phyloP scores from a whole-genome alignment of 2,329 filamentous ascomycete genomes.

The Fusarium siculi region DNA sequence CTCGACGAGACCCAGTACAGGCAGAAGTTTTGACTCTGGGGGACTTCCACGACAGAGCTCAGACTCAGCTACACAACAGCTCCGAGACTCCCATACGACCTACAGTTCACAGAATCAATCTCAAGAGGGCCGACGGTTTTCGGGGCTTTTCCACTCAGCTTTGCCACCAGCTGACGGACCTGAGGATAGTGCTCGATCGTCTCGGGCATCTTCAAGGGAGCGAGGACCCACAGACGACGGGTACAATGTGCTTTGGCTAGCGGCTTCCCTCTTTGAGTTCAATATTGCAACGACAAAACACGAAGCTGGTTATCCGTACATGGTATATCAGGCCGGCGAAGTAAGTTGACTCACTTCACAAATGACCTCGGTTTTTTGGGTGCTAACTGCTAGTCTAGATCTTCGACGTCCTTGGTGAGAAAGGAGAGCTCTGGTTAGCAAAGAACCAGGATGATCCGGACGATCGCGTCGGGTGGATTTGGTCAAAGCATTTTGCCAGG shows the following conservation, averaged over 20 bases:
- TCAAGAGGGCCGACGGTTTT: slow-evolving; percentile 67
- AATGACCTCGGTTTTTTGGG: neutral
- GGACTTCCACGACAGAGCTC: slow-evolving; percentile 62
- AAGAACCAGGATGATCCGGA: slow-evolving; percentile 92
- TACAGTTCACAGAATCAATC: slow-evolving; percentile 61
- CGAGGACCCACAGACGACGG: slow-evolving; percentile 63
- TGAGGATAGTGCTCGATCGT: slow-evolving; percentile 63
- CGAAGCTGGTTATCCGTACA: slow-evolving; percentile 94
- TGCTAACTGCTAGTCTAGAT: slow-evolving; percentile 60
- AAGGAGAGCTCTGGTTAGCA: slow-evolving; percentile 96
- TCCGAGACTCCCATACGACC: slow-evolving; percentile 66
- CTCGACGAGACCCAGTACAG: slow-evolving; percentile 66
- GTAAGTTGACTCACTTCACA: slow-evolving; percentile 55
- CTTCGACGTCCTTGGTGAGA: slow-evolving; percentile 93
- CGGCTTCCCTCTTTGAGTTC: slow-evolving; percentile 95
- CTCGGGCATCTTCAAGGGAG: slow-evolving; percentile 70
- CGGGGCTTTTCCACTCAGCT: slow-evolving; percentile 86
- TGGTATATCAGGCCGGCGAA: slow-evolving; percentile 95
- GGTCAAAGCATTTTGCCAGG: slow-evolving; percentile 96
- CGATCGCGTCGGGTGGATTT: slow-evolving; percentile 92
- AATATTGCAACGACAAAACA: slow-evolving; percentile 92
- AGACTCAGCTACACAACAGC: slow-evolving; percentile 58
- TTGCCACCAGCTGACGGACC: slow-evolving; percentile 80
- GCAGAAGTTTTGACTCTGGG: slow-evolving; percentile 68
- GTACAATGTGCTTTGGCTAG: slow-evolving; percentile 86